A percentile compares a stretch with the other conserved stretches of the same genome.
Evolutionary conservation across 129 eudicot species (phyloP).

Genomic region (Saussurea involucrata): DNA sequence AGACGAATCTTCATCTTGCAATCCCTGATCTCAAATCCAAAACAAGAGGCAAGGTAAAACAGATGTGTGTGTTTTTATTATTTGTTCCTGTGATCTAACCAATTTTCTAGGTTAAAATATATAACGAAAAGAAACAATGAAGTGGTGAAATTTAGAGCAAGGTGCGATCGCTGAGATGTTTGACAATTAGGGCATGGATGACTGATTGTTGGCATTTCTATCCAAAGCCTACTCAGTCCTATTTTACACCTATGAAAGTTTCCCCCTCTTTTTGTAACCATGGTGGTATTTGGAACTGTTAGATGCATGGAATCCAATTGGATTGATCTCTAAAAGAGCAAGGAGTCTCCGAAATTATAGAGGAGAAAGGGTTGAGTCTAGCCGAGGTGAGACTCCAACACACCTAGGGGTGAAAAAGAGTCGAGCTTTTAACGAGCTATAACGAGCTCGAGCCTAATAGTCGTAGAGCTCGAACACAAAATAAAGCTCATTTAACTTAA

Average conservation of each 20-base stretch:
- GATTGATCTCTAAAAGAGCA: background rate
- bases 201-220: no score
- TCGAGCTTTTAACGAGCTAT: no score
- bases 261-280: background rate
- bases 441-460: no score
- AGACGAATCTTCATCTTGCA: conserved; percentile 69
- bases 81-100: background rate
- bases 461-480: no score
- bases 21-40: conserved; percentile 77
- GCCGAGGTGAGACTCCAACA: background rate
- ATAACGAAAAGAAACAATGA: background rate
- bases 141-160: background rate
- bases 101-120: background rate
- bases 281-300: background rate
- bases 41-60: conserved; percentile 81
- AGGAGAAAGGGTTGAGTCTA: background rate
- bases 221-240: background rate
- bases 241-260: background rate
- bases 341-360: background rate
- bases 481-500: no score
- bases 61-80: background rate
- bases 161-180: background rate
- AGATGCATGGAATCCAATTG: background rate
- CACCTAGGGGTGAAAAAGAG: no score
- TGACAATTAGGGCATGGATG: background rate